phyloP scores from a whole-genome alignment of 1,139 yeast genomes.

The Candida tunisiensis region DNA sequence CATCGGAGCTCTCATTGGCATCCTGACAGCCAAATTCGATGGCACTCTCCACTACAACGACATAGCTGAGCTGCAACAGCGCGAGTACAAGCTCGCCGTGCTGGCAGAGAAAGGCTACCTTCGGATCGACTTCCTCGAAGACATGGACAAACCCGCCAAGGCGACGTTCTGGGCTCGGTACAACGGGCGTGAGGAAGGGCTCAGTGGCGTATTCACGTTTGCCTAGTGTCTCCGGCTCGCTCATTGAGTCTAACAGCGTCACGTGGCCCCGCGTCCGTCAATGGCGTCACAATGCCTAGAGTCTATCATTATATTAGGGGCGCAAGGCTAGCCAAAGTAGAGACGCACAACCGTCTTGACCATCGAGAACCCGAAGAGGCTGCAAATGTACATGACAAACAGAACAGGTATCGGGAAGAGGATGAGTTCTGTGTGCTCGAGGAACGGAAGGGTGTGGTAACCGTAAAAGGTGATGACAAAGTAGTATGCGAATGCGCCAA shows the following conservation, averaged over 20 bases:
- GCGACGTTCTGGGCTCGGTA: constrained; percentile 5
- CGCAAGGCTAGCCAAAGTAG: constrained; percentile 30
- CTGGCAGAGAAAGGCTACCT: constrained; percentile 5
- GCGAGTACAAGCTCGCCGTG: constrained; percentile 8
- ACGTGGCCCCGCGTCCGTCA: too few relatives aligned
- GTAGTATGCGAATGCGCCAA: constrained; percentile 58
- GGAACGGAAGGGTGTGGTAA: constrained; percentile 66
- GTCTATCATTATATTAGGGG: not conserved
- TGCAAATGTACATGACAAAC: constrained; percentile 34
- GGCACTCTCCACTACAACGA: constrained; percentile 12
- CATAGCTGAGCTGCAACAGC: constrained; percentile 10
- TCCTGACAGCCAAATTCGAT: constrained; percentile 9
- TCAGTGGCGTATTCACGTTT: constrained; percentile 5
- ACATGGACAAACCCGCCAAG: constrained; percentile 3
- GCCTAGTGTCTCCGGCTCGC: not conserved
- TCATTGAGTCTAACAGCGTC: too few relatives aligned
- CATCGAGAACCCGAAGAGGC: constrained; percentile 52
- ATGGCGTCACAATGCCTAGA: not conserved
- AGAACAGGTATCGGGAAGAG: constrained; percentile 42
- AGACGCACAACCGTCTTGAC: constrained; percentile 51
- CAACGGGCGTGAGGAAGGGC: constrained; percentile 4
- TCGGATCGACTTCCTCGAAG: constrained; percentile 3
- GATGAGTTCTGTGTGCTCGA: constrained; percentile 42
- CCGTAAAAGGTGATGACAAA: constrained; percentile 75
- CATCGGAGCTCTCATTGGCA: constrained; percentile 12